Percentiles rank a stretch among this genome's conserved stretches.
Evolutionary conservation across 148 eudicot species (phyloP).

Genomic region (Chenopodium quinoa): DNA sequence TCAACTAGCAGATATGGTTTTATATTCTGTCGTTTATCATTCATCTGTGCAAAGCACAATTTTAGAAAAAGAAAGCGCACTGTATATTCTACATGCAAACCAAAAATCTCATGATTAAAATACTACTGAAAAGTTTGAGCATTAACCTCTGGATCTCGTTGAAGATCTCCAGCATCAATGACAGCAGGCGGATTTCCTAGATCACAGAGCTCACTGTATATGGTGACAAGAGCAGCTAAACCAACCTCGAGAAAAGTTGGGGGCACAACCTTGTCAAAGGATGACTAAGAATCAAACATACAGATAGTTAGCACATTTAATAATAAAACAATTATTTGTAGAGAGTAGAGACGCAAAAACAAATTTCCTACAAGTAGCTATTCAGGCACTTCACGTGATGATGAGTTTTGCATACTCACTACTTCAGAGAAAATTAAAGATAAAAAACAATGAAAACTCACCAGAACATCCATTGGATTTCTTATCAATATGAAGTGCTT

Average conservation of each 20-base stretch:
- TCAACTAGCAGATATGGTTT: neutral
- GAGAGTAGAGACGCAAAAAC: neutral
- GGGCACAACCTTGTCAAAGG: conserved; percentile 79
- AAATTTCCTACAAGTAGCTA: neutral
- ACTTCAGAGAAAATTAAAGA: neutral
- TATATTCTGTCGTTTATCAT: neutral
- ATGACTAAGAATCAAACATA: conserved; percentile 50
- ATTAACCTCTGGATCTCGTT: conserved; percentile 78
- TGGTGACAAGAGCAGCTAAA: conserved; percentile 59
- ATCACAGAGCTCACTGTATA: conserved; percentile 67
- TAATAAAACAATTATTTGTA: neutral
- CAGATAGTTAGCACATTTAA: conserved; percentile 12
- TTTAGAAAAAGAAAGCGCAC: neutral
- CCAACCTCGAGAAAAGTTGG: conserved; percentile 78
- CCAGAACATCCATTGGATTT: conserved; percentile 87
- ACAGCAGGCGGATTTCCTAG: conserved; percentile 74
- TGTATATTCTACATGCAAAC: neutral
- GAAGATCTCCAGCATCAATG: conserved; percentile 78
- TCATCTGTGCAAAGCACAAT: conserved; percentile 2
- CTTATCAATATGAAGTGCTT: conserved; percentile 86
- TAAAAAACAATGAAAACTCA: conserved; percentile 25
- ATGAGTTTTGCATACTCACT: neutral
- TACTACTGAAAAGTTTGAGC: neutral
- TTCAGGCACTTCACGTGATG: neutral
- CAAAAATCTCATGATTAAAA: neutral